phyloP scores from a whole-genome alignment of 148 eudicot genomes.

The Arbutus unedo region DNA sequence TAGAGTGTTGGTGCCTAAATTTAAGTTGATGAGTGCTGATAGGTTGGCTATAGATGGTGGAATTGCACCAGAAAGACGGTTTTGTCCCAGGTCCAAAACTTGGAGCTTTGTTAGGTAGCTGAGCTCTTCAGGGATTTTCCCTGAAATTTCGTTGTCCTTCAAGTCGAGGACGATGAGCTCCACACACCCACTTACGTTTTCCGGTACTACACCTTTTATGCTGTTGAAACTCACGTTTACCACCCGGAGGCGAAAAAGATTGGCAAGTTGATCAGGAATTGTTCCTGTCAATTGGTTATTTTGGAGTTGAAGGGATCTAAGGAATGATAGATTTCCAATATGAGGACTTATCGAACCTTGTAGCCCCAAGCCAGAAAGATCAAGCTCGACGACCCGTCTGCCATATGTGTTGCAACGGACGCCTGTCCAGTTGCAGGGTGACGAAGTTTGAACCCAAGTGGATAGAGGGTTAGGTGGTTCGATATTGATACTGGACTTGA shows the following conservation, averaged over 20 bases:
- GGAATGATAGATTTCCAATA: conserved; percentile 34
- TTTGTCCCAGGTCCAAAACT: conserved; percentile 27
- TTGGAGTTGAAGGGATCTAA: conserved; percentile 31
- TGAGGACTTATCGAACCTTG: conserved; percentile 29
- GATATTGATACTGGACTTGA: background rate
- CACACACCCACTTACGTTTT: conserved; percentile 20
- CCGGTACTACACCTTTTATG: conserved; percentile 27
- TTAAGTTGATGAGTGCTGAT: conserved; percentile 22
- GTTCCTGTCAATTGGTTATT: conserved; percentile 23
- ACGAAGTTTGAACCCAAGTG: conserved; percentile 27
- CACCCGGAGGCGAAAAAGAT: conserved; percentile 24
- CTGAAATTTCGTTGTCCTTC: conserved; percentile 23
- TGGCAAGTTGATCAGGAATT: conserved; percentile 23
- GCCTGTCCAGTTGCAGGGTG: conserved; percentile 40
- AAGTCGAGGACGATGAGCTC: conserved; percentile 30
- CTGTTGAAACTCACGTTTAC: conserved; percentile 31
- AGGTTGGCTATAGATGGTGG: conserved; percentile 31
- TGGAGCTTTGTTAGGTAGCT: conserved; percentile 22
- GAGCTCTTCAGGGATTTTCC: conserved; percentile 28
- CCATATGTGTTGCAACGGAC: conserved; percentile 24
- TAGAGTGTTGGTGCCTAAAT: conserved; percentile 30
- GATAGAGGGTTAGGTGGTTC: conserved; percentile 19
- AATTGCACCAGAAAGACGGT: conserved; percentile 22
- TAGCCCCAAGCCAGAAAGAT: conserved; percentile 25
- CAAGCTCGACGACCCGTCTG: conserved; percentile 30